Conservation (phyloP, 495 filamentous ascomycete species). For the Umbilicaria muhlenbergii region DNA sequence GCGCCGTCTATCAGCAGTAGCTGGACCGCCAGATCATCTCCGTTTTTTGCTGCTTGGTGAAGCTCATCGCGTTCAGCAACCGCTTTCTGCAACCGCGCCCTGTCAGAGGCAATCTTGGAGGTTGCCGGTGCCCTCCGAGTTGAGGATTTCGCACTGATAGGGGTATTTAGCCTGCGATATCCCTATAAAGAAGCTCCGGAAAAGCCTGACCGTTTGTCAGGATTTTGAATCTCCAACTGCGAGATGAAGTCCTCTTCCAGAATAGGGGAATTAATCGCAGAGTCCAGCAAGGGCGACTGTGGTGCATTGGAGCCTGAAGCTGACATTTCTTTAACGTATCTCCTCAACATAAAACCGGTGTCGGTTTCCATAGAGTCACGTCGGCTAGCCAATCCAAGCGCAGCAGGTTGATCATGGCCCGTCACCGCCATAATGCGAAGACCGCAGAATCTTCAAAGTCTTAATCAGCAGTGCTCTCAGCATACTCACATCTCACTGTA, state of each 20-base stretch:
- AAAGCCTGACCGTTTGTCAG: too few relatives aligned
- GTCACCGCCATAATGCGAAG: not conserved
- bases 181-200: too few relatives aligned
- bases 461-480: not conserved
- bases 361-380: not conserved
- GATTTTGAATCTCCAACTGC: too few relatives aligned
- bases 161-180: too few relatives aligned
- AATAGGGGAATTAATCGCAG: too few relatives aligned
- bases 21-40: slow-evolving; percentile 19
- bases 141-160: too few relatives aligned
- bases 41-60: slow-evolving; percentile 18
- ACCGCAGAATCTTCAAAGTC: not conserved
- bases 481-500: too few relatives aligned
- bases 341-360: slow-evolving; percentile 1
- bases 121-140: too few relatives aligned
- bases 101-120: too few relatives aligned
- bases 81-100: not conserved
- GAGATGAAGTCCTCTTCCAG: too few relatives aligned
- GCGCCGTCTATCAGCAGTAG: slow-evolving; percentile 22
- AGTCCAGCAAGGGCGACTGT: slow-evolving; percentile 1
- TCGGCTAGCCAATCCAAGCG: too few relatives aligned
- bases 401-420: not conserved
- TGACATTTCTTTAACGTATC: not conserved
- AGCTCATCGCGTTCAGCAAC: slow-evolving; percentile 8
- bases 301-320: not conserved